phyloP scores from a whole-genome alignment of 306 rosid genomes.

The Citrullus colocynthis region DNA sequence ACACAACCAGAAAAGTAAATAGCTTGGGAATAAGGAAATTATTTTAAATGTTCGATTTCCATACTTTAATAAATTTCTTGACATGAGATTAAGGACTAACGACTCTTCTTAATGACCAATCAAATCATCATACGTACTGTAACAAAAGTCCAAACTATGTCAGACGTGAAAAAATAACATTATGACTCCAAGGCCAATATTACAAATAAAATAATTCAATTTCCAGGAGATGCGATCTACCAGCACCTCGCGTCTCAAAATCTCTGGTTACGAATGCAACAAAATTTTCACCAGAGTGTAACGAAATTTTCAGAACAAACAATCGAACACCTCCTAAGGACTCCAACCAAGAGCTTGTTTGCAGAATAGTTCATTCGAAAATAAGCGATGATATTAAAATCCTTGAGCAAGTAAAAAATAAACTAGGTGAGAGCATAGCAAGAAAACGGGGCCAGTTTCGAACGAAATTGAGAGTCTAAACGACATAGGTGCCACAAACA shows the following conservation, averaged over 20 bases:
- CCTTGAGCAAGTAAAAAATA: background rate
- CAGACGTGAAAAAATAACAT: background rate
- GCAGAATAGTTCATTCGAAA: background rate
- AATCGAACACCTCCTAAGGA: background rate
- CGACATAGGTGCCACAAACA: background rate
- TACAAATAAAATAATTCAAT: background rate
- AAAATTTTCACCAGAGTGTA: background rate
- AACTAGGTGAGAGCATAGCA: background rate
- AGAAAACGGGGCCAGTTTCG: background rate
- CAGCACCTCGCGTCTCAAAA: slow-evolving; percentile 1
- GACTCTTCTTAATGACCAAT: background rate
- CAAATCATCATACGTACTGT: background rate
- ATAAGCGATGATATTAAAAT: background rate
- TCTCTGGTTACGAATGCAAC: background rate
- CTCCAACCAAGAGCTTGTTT: background rate
- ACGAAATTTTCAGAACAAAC: background rate
- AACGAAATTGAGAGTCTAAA: background rate
- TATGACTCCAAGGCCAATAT: background rate
- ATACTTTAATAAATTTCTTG: background rate
- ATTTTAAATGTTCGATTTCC: background rate
- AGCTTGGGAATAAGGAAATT: background rate
- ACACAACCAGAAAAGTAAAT: background rate
- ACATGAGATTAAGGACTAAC: background rate
- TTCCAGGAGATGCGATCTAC: background rate
- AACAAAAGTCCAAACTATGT: background rate